Evolutionary conservation across 108 stramenopile species (phyloP).

Genomic region (Chaetoceros muelleri): DNA sequence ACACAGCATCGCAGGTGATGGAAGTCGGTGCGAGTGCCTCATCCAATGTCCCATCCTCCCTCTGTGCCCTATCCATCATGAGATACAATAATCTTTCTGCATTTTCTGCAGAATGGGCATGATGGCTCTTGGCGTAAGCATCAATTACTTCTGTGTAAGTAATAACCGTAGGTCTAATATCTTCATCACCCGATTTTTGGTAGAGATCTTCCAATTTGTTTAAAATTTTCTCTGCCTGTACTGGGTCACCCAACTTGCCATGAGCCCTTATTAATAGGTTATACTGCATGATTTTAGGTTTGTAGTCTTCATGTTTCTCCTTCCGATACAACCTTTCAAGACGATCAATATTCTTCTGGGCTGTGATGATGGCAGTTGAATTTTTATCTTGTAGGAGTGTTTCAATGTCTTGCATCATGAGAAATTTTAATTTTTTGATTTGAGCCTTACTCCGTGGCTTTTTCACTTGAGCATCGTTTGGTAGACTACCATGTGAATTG

Average conservation of each 20-base stretch:
- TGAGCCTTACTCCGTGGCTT: slow-evolving; percentile 1
- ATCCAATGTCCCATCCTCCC: neutral
- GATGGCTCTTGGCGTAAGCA: slow-evolving; percentile 22
- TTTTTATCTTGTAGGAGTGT: slow-evolving; percentile 10
- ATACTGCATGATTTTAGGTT: slow-evolving; percentile 13
- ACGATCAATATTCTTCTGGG: slow-evolving; percentile 13
- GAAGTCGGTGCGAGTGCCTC: slow-evolving; percentile 8
- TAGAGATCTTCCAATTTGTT: slow-evolving; percentile 16
- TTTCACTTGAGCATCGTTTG: too few relatives aligned
- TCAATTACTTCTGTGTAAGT: slow-evolving; percentile 38
- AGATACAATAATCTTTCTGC: slow-evolving; percentile 30
- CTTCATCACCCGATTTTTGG: slow-evolving; percentile 9
- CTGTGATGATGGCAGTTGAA: slow-evolving; percentile 13
- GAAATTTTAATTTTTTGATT: slow-evolving; percentile 29
- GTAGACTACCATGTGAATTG: too few relatives aligned
- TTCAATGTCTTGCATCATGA: slow-evolving; percentile 25
- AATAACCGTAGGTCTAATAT: slow-evolving; percentile 30
- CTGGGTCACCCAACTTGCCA: slow-evolving; percentile 10
- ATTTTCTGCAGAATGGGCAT: slow-evolving; percentile 6
- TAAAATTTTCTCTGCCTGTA: slow-evolving; percentile 5
- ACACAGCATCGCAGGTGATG: slow-evolving; percentile 26
- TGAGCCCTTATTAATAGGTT: slow-evolving; percentile 30
- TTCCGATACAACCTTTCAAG: slow-evolving; percentile 7
- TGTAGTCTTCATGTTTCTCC: slow-evolving; percentile 9
- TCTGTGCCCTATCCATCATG: slow-evolving; percentile 11